Conservation (phyloP, 495 filamentous ascomycete genomes). For the Tuber aestivum region DNA sequence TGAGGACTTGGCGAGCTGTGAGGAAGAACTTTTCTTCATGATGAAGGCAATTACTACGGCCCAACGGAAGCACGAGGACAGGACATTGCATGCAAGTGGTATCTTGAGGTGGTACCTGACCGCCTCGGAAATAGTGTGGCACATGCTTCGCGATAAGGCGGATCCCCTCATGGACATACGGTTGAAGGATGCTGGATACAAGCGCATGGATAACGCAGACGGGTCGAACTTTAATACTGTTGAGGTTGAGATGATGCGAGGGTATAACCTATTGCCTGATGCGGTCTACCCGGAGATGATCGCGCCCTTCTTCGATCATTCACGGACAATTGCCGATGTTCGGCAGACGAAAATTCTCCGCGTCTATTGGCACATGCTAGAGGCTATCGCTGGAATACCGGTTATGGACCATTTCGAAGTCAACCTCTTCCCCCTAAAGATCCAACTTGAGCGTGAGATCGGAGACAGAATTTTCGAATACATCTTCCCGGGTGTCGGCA, state of each 20-base stretch:
- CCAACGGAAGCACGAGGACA: conserved; percentile 75
- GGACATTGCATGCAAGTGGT: conserved; percentile 62
- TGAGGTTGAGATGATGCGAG: conserved; percentile 74
- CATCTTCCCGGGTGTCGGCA: conserved; percentile 78
- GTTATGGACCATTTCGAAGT: conserved; percentile 98
- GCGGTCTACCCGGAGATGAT: conserved; percentile 96
- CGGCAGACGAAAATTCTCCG: conserved; percentile 68
- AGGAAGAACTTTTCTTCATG: conserved; percentile 98
- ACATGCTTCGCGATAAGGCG: conserved; percentile 75
- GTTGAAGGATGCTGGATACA: conserved; percentile 78
- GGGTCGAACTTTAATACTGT: conserved; percentile 91
- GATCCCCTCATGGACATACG: conserved; percentile 93
- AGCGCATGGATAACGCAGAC: conserved; percentile 91
- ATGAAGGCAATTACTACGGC: conserved; percentile 99
- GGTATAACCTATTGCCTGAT: conserved; percentile 79
- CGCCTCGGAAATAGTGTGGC: conserved; percentile 91
- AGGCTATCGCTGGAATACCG: conserved; percentile 95
- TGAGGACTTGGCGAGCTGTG: conserved; percentile 77
- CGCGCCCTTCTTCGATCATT: conserved; percentile 70
- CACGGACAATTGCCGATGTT: conserved; percentile 25
- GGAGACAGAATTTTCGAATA: conserved; percentile 96
- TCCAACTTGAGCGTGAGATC: conserved; percentile 89
- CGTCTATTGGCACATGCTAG: conserved; percentile 94
- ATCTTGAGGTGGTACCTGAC: conserved; percentile 78
- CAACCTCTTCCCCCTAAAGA: conserved; percentile 81